Evolutionary conservation across 2,329 filamentous ascomycete genomes (phyloP), one percentile per base, ranked within the genome.

Genomic region (Fusarium devonianum): DNA sequence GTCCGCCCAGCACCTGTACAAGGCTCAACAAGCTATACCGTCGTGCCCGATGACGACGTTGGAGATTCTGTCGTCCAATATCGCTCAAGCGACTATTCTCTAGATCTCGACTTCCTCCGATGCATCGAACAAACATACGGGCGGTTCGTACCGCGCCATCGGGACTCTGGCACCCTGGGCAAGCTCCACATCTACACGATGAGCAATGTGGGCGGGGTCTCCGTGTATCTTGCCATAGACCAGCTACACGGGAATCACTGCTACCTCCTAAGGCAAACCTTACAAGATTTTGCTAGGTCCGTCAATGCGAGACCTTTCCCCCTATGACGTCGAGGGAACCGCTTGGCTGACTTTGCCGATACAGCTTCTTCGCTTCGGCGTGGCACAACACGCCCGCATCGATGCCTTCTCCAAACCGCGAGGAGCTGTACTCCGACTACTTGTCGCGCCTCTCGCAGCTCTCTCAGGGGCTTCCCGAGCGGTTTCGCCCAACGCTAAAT

Each of bases 351-450:
- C n/a, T n/a, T n/a, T 39, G 12, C 26, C 14, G 36, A 34, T 23
- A 28, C 37, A 56, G 53, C 38, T 56, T 59, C 32, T 56, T 56
- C 30, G 53, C 48, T 18, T 47, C 45, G 22, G 54, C 45, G 22
- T 59, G 41, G 39, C 35, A 45, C 26, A 41, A 51, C 29, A 44
- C 34, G 39, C 49, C 43, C 13, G 19, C 28, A 12, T 19, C 18
- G 37, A 39, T 40, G 37, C 16, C 23, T 5, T 22, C 17, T n/a
- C 37, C 36, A 12, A 32, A 12, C 26, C 37, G 26, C 26, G 16
- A 21, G 16, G 11, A 26, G 22, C 37, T 49, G 23, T 47, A 44
- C 33, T 43, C 21, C 23, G 33, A 46, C 28, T 33, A 42, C 23
- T 25, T 19, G 21, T 25, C 39, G 21, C 18, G 14, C 8, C 29